Evolutionary conservation across 257 asterid species (phyloP), one percentile per base, ranked within the genome.

Genomic region (Solanum bulbocastanum): DNA sequence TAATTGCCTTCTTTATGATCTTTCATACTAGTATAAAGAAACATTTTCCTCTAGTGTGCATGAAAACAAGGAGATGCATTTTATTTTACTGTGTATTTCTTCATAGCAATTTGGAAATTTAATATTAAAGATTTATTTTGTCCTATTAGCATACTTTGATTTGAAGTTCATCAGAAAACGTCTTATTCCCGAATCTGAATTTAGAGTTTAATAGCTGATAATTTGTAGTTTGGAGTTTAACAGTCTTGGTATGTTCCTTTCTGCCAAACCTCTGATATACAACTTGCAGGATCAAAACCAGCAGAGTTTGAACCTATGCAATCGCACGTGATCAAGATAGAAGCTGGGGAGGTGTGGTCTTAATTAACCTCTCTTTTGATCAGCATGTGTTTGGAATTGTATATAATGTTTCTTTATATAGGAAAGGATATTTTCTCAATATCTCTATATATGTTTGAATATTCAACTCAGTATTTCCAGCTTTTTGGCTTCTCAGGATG

Each of bases 321-420:
- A 82, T 87, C 83, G 16, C 87, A 81, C 5, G 89, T 82, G 49
- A 52, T 82, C 82, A 82, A 87, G n/a, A 69, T 87, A 65, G 83
- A 87, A 40, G 87, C 89, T 82, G 89, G 89, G 71, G 89, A 87
- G 89, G 89, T 87, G 16, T 66, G 44, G 60, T 39, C 87, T 81
- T 62, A 42, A 20, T 79, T 39, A 25, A 32, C 37, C 85, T 76
- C 56, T 52, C 75, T 46, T 33, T 72, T 75, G 22, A 40, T 82
- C 22, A 25, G 84, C 84, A 8, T 27, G 15, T 25, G 37, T n/a
- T 76, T 78, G 39, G 58, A 33, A 33, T 33, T 33, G 35, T 33
- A 33, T 33, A 33, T 33, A 33, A 33, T 33, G 35, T 33, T 33
- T 33, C 33, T 32, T 32, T 32, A 32, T 32, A 32, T 32, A 32